Evolutionary conservation across 1,284 basidiomycete genomes (phyloP), one percentile per base, ranked within the genome.

Genomic region (Apiotrichum veenhuisii): DNA sequence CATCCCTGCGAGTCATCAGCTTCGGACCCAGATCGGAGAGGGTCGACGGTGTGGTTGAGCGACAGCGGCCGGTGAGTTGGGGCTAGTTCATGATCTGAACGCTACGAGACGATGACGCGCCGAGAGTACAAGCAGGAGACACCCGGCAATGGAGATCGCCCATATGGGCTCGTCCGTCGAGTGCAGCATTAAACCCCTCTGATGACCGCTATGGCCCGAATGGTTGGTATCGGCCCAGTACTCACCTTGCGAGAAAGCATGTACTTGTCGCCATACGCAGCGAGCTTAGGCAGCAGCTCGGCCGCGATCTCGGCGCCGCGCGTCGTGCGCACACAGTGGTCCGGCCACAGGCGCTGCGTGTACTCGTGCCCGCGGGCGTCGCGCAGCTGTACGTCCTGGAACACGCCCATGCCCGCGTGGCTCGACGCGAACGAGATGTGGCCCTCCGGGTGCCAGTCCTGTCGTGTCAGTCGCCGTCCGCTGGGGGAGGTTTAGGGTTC

Each of bases 401-500:
- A 65, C 69, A 83, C 84, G 5, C 80, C 72, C 61, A 74, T 70
- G 52, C 64, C 67, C 30, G 64, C 66, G 68, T 86, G 83, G n/a
- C 78, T 77, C 7, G 80, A 79, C 0, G 84, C 84, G 72, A 87
- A 87, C 18, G 84, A 85, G 63, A 87, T 77, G 74, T 87, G 85
- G 18, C 74, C 67, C 5, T 66, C 64, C 0, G 85, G 86, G 69
- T 87, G 86, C 60, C 71, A 77, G 63, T 78, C 77, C 75, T 78
- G 58, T 0, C 12, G 22, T 7, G 49, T 30, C 14, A 20, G 22
- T 27, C 36, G 33, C 41, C 23, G 30, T 50, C 20, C n/a, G n/a
- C n/a, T n/a, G n/a, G n/a, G n/a, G n/a, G 12, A 3, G 10, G 20
- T 5, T 33, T 30, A 18, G 20, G 47, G 26, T 26, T 33, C n/a